A percentile compares a stretch with the other conserved stretches of the same genome.
These are phyloP conservation scores for Ramaria sp. DNA, from an alignment of 768 basidiomycete species.

Conservation along the genomic window DNA sequence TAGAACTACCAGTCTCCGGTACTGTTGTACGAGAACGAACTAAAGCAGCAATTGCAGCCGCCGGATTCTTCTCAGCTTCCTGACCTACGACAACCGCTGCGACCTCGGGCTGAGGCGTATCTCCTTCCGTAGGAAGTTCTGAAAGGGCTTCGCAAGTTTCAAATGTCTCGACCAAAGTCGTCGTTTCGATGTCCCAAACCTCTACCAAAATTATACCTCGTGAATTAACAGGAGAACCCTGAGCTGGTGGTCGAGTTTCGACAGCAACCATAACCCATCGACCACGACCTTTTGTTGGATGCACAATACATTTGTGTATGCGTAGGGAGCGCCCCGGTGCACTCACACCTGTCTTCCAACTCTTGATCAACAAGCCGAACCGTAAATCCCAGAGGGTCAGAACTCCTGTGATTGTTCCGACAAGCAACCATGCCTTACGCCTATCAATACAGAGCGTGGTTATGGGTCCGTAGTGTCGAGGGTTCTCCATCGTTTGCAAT, in stretches of 20 bases:
- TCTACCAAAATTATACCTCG: slow-evolving; percentile 51
- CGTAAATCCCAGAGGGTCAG: slow-evolving; percentile 92
- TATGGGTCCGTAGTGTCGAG: slow-evolving; percentile 78
- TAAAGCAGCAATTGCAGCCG: slow-evolving; percentile 67
- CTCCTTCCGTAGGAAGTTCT: slow-evolving; percentile 17
- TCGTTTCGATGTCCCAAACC: slow-evolving; percentile 89
- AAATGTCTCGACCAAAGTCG: slow-evolving; percentile 70
- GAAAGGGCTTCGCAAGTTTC: slow-evolving; percentile 26
- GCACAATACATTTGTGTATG: slow-evolving; percentile 66
- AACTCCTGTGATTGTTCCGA: slow-evolving; percentile 77
- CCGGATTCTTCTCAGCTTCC: slow-evolving; percentile 52
- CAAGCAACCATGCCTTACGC: slow-evolving; percentile 78
- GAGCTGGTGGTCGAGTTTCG: slow-evolving; percentile 24
- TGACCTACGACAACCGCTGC: slow-evolving; percentile 23
- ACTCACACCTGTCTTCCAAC: slow-evolving; percentile 62
- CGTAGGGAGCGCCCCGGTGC: slow-evolving; percentile 42
- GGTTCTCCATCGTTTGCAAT: slow-evolving; percentile 70
- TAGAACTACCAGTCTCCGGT: slow-evolving; percentile 18
- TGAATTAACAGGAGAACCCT: slow-evolving; percentile 13
- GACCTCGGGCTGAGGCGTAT: background rate
- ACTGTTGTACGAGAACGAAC: slow-evolving; percentile 46
- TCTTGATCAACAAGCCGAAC: slow-evolving; percentile 80
- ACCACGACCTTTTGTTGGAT: slow-evolving; percentile 80
- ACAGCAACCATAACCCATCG: slow-evolving; percentile 85
- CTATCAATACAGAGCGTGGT: slow-evolving; percentile 77